Evolutionary conservation across 2,329 filamentous ascomycete species (phyloP).

Genomic region (Pyricularia pennisetigena): DNA sequence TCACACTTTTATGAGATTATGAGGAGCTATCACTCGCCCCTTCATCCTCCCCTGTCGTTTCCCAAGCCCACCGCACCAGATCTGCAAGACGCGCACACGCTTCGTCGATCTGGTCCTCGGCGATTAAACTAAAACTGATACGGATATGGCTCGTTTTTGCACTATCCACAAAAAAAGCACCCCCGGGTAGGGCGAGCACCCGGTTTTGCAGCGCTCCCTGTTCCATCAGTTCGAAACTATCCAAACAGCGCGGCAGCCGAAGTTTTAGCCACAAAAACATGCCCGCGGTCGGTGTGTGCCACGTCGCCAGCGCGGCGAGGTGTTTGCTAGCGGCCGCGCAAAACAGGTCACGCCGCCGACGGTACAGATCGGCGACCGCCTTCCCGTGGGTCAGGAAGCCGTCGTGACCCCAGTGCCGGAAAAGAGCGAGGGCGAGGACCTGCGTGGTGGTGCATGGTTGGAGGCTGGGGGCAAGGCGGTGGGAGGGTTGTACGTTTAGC

Average conservation of each 20-base stretch:
- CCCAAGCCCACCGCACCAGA: not conserved
- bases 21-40: not conserved
- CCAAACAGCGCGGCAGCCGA: not conserved
- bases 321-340: not conserved
- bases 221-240: not conserved
- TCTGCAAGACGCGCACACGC: not conserved
- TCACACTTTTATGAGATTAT: not conserved
- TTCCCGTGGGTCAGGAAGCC: not conserved
- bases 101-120: not conserved
- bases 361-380: not conserved
- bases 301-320: not conserved
- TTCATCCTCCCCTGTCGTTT: not conserved
- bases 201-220: not conserved
- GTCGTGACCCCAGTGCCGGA: slow-evolving; percentile 3
- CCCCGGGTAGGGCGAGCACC: not conserved
- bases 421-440: not conserved
- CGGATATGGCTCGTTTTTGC: not conserved
- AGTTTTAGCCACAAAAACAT: not conserved
- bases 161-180: not conserved
- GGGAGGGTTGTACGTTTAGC: not conserved
- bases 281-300: not conserved
- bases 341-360: not conserved
- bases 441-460: not conserved
- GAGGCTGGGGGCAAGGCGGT: not conserved
- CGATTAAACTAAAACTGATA: not conserved